A percentile compares a stretch with the other conserved stretches of the same genome.
These are phyloP conservation scores for Carex littledalei DNA, from an alignment of 176 grass and related monocot genomes.

Conservation along the genomic window DNA sequence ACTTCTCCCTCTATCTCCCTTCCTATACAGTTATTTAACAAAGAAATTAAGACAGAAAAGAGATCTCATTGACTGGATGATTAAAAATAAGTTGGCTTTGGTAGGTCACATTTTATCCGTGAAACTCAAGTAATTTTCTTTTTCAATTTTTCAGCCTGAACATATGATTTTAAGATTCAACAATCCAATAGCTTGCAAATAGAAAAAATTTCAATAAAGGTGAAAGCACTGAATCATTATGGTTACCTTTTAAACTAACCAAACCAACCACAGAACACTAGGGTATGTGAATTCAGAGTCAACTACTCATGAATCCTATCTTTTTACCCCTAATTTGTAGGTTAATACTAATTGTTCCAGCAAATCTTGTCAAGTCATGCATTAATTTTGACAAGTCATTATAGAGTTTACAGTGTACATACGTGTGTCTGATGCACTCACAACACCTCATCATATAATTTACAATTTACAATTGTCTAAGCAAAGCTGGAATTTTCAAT, in stretches of 20 bases:
- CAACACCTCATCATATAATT: background rate
- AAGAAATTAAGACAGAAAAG: background rate
- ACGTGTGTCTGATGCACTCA: background rate
- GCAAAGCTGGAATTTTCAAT: too few relatives aligned
- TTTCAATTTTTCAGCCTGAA: background rate
- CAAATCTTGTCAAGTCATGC: background rate
- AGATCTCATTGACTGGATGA: background rate
- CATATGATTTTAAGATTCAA: background rate
- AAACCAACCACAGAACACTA: background rate
- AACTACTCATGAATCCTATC: too few relatives aligned
- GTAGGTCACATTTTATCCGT: background rate
- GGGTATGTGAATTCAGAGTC: too few relatives aligned
- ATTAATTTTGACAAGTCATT: background rate
- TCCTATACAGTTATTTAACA: background rate
- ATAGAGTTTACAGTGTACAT: slow-evolving; percentile 1
- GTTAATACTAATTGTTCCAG: too few relatives aligned
- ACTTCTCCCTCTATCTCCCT: background rate
- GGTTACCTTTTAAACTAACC: background rate
- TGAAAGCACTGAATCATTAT: background rate
- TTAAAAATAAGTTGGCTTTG: background rate
- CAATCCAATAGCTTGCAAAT: background rate
- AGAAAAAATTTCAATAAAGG: background rate
- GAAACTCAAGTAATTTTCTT: background rate
- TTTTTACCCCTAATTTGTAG: background rate
- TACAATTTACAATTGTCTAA: too few relatives aligned